Evolutionary conservation across 169 alveolate species (phyloP), one percentile per base, ranked within the genome.

Genomic region (Plasmodium blacklocki): DNA sequence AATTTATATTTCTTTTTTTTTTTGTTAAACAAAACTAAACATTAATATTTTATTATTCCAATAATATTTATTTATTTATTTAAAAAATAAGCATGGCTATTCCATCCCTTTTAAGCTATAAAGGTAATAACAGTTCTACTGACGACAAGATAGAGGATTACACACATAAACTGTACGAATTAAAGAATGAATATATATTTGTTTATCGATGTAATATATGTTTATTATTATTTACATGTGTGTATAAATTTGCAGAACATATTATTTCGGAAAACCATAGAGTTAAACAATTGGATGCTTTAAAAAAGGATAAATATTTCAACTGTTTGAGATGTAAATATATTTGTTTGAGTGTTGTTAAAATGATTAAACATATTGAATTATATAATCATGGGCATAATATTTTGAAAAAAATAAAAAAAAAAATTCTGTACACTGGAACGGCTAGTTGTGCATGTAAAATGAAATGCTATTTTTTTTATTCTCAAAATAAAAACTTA

Each of bases 321-420:
- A 70, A 39, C 43, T 83, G 91, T 59, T 62, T 83, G n/a, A 83
- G 91, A 50, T 83, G 91, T 45, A 83, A 67, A 58, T 83, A 83
- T 59, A 62, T 83, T 14, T 83, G 91, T 59, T 47, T 83, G 6
- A 83, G 91, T 63, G 21, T 83, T 11, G 86, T 63, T 62, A 83
- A 83, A 50, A 83, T 83, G n/a, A 83, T 83, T 23, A 83, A 62
- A n/a, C 91, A 83, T 26, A 58, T 83, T 9, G 91, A 83, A 70
- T 56, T 70, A 56, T 83, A 70, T 58, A 83, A 83, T 58, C 91
- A 83, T 58, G 73, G 91, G 0, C 91, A 83, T 23, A 83, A 83
- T 50, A 63, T 83, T 83, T 68, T 83, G 45, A 83, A 73, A 62
- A 83, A 83, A 83, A 83, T 83, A 6, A 83, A 83, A 83, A 83